Evolutionary conservation across 148 eudicot genomes (phyloP).

Genomic region (Salicornia ramosissima): DNA sequence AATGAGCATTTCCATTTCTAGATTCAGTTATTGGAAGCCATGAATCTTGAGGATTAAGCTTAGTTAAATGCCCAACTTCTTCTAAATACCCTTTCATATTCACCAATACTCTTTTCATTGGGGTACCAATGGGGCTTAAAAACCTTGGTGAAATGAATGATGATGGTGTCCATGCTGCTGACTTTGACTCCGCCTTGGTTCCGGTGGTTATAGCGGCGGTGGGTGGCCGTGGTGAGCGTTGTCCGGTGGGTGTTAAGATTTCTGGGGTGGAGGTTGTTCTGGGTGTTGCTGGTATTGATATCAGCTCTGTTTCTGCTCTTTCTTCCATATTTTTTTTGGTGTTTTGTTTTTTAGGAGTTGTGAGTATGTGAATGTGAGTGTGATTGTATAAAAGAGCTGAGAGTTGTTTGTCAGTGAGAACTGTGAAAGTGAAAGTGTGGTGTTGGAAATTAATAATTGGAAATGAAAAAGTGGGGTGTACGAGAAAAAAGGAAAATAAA

Average conservation of each 20-base stretch:
- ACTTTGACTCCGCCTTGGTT: slow-evolving; percentile 25
- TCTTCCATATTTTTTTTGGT: slow-evolving; percentile 53
- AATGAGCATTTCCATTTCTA: slow-evolving; percentile 89
- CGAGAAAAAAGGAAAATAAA: no score
- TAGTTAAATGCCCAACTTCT: slow-evolving; percentile 88
- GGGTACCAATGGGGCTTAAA: slow-evolving; percentile 91
- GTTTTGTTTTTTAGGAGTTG: background rate
- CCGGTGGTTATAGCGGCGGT: slow-evolving; percentile 1
- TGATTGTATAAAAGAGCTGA: background rate
- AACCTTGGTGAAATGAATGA: slow-evolving; percentile 89
- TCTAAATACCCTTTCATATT: slow-evolving; percentile 94
- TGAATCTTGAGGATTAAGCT: slow-evolving; percentile 95
- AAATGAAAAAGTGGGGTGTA: slow-evolving; percentile 1
- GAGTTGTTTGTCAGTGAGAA: background rate
- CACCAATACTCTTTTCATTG: slow-evolving; percentile 82
- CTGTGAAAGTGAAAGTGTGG: background rate
- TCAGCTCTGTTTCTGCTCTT: slow-evolving; percentile 73
- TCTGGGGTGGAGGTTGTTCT: slow-evolving; percentile 75
- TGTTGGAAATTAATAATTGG: background rate
- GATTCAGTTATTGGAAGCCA: slow-evolving; percentile 99
- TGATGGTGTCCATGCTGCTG: slow-evolving; percentile 71
- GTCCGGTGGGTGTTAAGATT: slow-evolving; percentile 67
- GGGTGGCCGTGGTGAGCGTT: slow-evolving; percentile 56
- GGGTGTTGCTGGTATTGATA: slow-evolving; percentile 92
- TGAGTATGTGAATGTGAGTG: background rate